Evolutionary conservation across 495 filamentous ascomycete species (phyloP).

Genomic region (Tetracladium marchalianum): DNA sequence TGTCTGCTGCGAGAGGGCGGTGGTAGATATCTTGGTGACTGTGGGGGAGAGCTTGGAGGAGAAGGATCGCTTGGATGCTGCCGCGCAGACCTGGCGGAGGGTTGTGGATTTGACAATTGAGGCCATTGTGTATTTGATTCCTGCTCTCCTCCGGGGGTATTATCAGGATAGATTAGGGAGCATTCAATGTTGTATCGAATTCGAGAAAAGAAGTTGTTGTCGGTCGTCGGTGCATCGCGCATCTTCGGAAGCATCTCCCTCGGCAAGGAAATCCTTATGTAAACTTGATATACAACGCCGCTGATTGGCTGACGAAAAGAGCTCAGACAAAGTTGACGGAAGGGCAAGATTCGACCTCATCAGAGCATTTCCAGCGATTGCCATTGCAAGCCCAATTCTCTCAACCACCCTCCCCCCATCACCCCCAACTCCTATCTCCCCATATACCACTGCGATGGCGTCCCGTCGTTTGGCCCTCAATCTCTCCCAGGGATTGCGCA

Average conservation of each 20-base stretch:
- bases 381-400: too few species aligned
- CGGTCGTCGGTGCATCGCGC: too few species aligned
- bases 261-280: slow-evolving; percentile 10
- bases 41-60: slow-evolving; percentile 19
- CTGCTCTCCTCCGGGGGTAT: background rate
- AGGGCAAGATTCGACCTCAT: slow-evolving; percentile 3
- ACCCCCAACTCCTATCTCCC: slow-evolving; percentile 10
- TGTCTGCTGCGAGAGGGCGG: slow-evolving; percentile 18
- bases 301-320: slow-evolving; percentile 15
- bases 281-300: slow-evolving; percentile 1
- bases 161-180: too few species aligned
- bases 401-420: slow-evolving; percentile 9
- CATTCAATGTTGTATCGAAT: too few species aligned
- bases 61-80: slow-evolving; percentile 19
- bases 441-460: slow-evolving; percentile 58
- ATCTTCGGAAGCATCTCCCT: background rate
- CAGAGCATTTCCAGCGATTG: too few species aligned
- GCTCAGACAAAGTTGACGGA: slow-evolving; percentile 10
- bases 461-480: slow-evolving; percentile 86
- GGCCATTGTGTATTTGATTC: slow-evolving; percentile 30
- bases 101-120: slow-evolving; percentile 44
- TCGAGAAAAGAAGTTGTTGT: too few species aligned
- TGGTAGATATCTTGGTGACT: slow-evolving; percentile 19
- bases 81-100: slow-evolving; percentile 36
- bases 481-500: slow-evolving; percentile 78